Evolutionary conservation across 495 filamentous ascomycete species (phyloP).

Genomic region (Pseudevernia furfuracea): DNA sequence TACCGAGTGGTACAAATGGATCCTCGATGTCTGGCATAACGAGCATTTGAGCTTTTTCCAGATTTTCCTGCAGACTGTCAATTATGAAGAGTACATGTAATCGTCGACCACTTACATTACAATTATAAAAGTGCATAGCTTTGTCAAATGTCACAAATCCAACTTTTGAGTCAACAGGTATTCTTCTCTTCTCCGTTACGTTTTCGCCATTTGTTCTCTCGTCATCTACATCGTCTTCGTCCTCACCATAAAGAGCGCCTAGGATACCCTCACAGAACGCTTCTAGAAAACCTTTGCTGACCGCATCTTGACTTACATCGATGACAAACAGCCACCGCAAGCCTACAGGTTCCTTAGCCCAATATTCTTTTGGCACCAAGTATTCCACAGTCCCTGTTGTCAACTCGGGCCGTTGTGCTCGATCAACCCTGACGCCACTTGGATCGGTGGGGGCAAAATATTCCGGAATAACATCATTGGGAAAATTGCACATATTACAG

Average conservation of each 20-base stretch:
- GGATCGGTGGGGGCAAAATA: slow-evolving; percentile 91
- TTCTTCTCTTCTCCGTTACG: slow-evolving; percentile 38
- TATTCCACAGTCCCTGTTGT: slow-evolving; percentile 91
- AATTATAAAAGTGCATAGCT: slow-evolving; percentile 95
- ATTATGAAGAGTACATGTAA: background rate
- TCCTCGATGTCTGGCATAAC: slow-evolving; percentile 98
- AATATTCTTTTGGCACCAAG: slow-evolving; percentile 94
- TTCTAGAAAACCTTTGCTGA: slow-evolving; percentile 82
- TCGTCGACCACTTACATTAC: slow-evolving; percentile 51
- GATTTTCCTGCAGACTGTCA: slow-evolving; percentile 45
- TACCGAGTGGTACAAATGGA: slow-evolving; percentile 79
- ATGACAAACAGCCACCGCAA: slow-evolving; percentile 85
- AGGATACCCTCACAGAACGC: slow-evolving; percentile 86
- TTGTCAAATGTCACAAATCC: slow-evolving; percentile 95
- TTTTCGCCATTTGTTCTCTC: slow-evolving; percentile 52
- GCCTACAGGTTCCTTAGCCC: slow-evolving; percentile 88
- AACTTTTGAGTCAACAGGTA: slow-evolving; percentile 76
- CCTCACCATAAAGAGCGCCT: slow-evolving; percentile 67
- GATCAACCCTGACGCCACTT: slow-evolving; percentile 77
- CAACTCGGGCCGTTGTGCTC: slow-evolving; percentile 83
- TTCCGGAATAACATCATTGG: slow-evolving; percentile 86
- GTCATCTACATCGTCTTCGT: slow-evolving; percentile 42
- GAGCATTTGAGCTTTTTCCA: slow-evolving; percentile 94
- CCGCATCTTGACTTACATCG: slow-evolving; percentile 83
- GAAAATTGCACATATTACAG: slow-evolving; percentile 97